Base-by-base conservation (phyloP, 1,284 basidiomycete genomes). In the Rhodofomes roseus region DNA sequence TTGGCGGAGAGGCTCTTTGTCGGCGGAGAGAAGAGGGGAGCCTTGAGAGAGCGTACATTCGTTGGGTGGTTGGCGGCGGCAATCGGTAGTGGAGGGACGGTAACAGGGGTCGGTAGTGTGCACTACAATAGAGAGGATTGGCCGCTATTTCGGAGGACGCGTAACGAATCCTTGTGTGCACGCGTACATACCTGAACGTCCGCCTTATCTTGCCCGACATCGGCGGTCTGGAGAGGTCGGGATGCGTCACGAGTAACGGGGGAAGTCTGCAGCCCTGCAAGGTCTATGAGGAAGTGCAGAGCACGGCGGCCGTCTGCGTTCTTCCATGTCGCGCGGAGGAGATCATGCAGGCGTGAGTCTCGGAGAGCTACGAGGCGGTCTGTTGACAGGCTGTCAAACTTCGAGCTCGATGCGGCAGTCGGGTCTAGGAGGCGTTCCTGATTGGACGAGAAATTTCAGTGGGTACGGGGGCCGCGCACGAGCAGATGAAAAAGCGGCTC, bases 51-150 rank as follows among this genome's bases (percentile, higher is more conserved):
- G n/a, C 55, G 61, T 12, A 72, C 55, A 51, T 76, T 67, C 5
- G 71, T 63, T 9, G 78, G 79, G 59, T 82, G 79, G 61, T 78
- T 77, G 1, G 80, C 80, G n/a, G 80, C 81, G 34, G 79, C 77
- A 36, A 80, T 71, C 8, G 79, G 79, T 8, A 81, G 73, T 18
- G 71, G 67, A 4, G 73, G 74, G 22, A 65, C 59, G 20, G 68
- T 59, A 44, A 66, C 57, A 54, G 43, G 57, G 56, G 54, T 54
- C 60, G 44, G 37, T 27, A 56, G 50, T 53, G 53, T 61, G 51
- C 54, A 60, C 57, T 58, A 63, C 50, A 55, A 14, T 8, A 25
- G 29, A 22, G 29, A 29, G 40, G 40, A 43, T 57, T 37, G 50
- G 50, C 22, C 34, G n/a, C 34, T 52, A 37, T 52, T 34, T 52